Evolutionary conservation across 2,329 filamentous ascomycete species (phyloP), one percentile per base, ranked within the genome.

Genomic region (Bipolaris cookei): DNA sequence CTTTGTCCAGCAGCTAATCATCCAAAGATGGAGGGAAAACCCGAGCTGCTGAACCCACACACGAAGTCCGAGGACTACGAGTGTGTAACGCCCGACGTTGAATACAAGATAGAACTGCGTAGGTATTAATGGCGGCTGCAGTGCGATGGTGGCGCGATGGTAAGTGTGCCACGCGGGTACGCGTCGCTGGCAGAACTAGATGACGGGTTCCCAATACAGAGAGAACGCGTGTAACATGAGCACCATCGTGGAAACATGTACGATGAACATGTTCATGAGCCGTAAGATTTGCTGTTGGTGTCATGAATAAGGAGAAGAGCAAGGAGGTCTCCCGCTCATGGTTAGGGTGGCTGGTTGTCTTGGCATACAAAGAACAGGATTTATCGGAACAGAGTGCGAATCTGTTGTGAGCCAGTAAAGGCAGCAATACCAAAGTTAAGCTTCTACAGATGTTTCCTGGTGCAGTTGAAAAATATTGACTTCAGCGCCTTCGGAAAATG

Each of bases 1-100:
- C 73, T 76, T 76, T 76, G 71, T 65, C 55, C 69, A 74, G 58
- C 65, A 72, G 65, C 64, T 64, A 73, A 67, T 38, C 62, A 69
- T 63, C 68, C 21, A 47, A 47, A 61, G 62, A 65, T 64, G 62
- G 54, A 55, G 62, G 58, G 58, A 46, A n/a, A 45, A 10, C 46
- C 64, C 65, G 52, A 58, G 62, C 64, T 70, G 66, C 56, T 70
- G 64, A 63, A 73, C 70, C 73, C 72, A 71, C 66, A 66, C 48
- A 60, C 61, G 64, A 62, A 54, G 63, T 68, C 63, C 57, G 48
- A 45, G 46, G 63, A 73, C 66, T 4, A 53, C 63, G 58, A 59
- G 53, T 61, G 64, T 54, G 69, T 64, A 60, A 63, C 58, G 61
- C 69, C 66, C 69, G 53, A 28, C 25, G 10, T 30, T 39, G 8